Evolutionary conservation across 2,329 filamentous ascomycete genomes (phyloP).

Genomic region (Beauveria pseudobassiana): DNA sequence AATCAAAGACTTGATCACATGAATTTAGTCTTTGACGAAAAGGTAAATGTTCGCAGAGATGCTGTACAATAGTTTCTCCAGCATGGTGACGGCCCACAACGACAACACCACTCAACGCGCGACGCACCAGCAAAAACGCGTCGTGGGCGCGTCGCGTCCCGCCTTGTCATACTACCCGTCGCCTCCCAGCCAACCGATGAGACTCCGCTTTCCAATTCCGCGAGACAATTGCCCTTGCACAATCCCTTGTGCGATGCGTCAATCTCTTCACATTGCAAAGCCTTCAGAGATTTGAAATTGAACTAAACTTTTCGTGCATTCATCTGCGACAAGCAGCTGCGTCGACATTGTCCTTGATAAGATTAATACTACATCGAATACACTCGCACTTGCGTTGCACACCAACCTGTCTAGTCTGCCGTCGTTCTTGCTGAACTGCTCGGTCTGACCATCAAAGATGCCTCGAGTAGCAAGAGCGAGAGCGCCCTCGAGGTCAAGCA

Average conservation of each 20-base stretch:
- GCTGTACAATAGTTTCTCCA: too few relatives aligned
- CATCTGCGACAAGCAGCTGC: neutral
- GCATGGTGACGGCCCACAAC: neutral
- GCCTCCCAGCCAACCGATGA: slow-evolving; percentile 10
- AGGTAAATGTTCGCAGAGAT: too few relatives aligned
- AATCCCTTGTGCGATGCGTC: neutral
- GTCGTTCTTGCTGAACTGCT: neutral
- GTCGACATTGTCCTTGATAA: too few relatives aligned
- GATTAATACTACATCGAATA: neutral
- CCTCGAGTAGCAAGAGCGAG: slow-evolving; percentile 21
- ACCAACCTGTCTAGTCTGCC: neutral
- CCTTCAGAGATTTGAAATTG: neutral
- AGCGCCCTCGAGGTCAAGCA: slow-evolving; percentile 16
- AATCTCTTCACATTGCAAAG: neutral
- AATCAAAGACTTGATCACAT: neutral
- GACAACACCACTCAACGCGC: slow-evolving; percentile 3
- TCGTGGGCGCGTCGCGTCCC: neutral
- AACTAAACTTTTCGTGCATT: neutral
- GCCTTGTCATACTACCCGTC: neutral
- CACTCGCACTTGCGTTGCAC: neutral
- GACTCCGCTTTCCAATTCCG: slow-evolving; percentile 5
- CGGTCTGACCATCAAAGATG: slow-evolving; percentile 14
- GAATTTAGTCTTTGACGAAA: neutral
- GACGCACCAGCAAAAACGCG: neutral
- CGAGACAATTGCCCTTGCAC: neutral